A percentile compares a stretch with the other conserved stretches of the same genome.
Conservation (phyloP, 2,329 filamentous ascomycete genomes). For the Calonectria pseudoreteaudii region DNA sequence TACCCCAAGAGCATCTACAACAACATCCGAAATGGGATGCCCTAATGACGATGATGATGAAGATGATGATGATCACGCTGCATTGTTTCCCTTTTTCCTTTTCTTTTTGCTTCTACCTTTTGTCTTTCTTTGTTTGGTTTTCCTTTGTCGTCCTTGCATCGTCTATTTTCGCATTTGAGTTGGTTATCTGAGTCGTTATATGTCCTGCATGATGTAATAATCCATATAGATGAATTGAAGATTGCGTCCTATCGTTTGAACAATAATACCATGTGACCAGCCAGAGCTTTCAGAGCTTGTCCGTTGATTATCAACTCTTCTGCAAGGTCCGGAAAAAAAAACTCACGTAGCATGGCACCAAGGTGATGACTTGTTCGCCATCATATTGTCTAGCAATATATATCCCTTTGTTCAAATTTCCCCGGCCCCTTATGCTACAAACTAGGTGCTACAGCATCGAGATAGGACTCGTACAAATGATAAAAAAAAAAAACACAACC, state of each 20-base stretch:
- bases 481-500: constrained; percentile 29
- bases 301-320: background rate
- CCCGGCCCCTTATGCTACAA: constrained; percentile 23
- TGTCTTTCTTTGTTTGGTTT: background rate
- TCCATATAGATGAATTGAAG: background rate
- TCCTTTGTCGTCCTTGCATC: background rate
- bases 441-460: constrained; percentile 25
- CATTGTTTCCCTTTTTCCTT: no score
- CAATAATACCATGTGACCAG: background rate
- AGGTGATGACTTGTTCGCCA: background rate
- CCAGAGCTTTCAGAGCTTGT: background rate
- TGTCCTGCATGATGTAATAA: background rate
- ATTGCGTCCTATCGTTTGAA: background rate
- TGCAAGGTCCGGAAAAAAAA: no score
- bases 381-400: background rate
- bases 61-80: background rate
- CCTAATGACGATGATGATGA: constrained; percentile 17
- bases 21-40: constrained; percentile 62
- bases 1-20: constrained; percentile 69
- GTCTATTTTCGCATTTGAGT: background rate
- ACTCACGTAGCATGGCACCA: background rate
- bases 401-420: constrained; percentile 17
- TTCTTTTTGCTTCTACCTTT: no score
- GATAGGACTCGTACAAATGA: constrained; percentile 29
- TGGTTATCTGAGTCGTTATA: background rate